Conservation (phyloP, 169 alveolate species). For the Amoebophrya sp. region DNA sequence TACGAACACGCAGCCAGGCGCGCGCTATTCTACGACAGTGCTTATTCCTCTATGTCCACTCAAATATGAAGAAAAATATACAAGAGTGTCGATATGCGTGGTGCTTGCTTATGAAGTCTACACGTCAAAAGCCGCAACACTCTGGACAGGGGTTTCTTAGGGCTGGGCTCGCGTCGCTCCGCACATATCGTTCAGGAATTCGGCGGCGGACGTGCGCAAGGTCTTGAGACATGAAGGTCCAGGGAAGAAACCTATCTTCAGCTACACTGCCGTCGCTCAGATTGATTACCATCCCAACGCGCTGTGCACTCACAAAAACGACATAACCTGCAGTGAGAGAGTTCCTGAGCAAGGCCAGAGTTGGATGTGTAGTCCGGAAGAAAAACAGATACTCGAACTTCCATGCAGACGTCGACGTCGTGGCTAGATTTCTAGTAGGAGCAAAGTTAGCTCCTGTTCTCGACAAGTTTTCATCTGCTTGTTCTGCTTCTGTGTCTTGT, state of each 20-base stretch:
- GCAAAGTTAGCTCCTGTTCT: too few species aligned
- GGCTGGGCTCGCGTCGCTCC: background rate
- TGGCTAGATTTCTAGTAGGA: too few species aligned
- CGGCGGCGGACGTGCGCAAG: background rate
- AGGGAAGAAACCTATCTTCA: background rate
- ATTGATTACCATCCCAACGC: background rate
- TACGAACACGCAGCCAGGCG: too few species aligned
- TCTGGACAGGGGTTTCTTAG: background rate
- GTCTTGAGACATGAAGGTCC: background rate
- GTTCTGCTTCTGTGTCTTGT: too few species aligned
- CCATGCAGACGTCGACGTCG: too few species aligned
- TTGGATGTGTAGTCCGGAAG: background rate
- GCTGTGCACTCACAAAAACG: background rate
- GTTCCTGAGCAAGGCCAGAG: background rate
- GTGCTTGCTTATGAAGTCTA: too few species aligned
- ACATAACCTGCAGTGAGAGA: background rate
- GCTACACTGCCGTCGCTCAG: background rate
- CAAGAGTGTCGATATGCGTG: too few species aligned
- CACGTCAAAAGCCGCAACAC: background rate
- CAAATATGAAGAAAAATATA: too few species aligned
- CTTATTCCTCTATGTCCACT: too few species aligned
- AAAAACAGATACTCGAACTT: too few species aligned
- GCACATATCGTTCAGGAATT: background rate
- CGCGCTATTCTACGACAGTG: too few species aligned
- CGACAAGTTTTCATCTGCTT: too few species aligned